These are phyloP conservation scores for Biscogniauxia sp. DNA, from an alignment of 2,329 filamentous ascomycete genomes.

Conservation along the genomic window DNA sequence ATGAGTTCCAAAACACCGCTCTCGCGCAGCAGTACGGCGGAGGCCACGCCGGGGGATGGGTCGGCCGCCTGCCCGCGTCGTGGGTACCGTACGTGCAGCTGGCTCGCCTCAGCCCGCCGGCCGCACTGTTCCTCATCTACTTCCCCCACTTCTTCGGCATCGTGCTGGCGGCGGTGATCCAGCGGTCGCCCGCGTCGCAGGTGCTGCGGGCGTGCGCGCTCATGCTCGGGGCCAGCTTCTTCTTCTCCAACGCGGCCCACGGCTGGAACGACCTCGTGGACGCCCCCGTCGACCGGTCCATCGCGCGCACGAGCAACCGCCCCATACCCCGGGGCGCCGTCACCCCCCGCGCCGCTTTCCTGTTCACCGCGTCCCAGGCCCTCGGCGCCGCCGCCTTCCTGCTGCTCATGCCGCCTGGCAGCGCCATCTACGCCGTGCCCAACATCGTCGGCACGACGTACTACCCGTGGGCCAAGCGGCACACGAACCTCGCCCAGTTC, in stretches of 20 bases:
- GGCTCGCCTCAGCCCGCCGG: conserved; percentile 31
- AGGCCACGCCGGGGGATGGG: conserved; percentile 31
- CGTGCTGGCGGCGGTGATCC: conserved; percentile 25
- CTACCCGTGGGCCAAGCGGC: conserved; percentile 37
- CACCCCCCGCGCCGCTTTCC: conserved; percentile 25
- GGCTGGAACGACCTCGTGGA: conserved; percentile 38
- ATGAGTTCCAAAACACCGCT: conserved; percentile 17
- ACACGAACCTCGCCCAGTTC: conserved; percentile 35
- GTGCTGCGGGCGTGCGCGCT: conserved; percentile 16
- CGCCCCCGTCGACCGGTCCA: conserved; percentile 31
- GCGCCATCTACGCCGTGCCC: conserved; percentile 26
- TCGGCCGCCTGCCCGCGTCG: conserved; percentile 28
- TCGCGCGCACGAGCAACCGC: conserved; percentile 31
- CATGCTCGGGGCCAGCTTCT: conserved; percentile 29
- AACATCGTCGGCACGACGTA: conserved; percentile 29
- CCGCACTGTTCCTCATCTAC: conserved; percentile 32
- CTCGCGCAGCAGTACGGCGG: conserved; percentile 33
- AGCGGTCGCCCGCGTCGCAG: conserved; percentile 15
- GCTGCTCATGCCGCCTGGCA: conserved; percentile 21
- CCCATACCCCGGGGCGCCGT: conserved; percentile 36
- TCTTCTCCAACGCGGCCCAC: conserved; percentile 34
- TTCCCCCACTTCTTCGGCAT: conserved; percentile 34
- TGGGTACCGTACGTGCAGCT: conserved; percentile 36
- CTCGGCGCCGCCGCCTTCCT: conserved; percentile 24
- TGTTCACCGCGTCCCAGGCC: conserved; percentile 31